phyloP scores from a whole-genome alignment of 2,329 filamentous ascomycete genomes.

The Boeremia lycopersici region DNA sequence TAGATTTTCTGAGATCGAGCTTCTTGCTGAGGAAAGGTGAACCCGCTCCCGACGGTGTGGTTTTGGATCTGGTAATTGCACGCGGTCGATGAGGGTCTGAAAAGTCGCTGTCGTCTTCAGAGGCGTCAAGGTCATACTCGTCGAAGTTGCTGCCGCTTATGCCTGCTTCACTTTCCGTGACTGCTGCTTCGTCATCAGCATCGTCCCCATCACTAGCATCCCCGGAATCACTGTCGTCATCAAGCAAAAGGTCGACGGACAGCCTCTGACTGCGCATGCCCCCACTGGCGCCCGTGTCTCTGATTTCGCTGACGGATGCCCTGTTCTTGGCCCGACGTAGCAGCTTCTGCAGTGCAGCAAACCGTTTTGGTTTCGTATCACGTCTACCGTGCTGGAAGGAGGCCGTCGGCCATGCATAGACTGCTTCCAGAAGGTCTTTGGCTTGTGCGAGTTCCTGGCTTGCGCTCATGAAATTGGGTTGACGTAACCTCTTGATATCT shows the following conservation, averaged over 20 bases:
- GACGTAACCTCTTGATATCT: constrained; percentile 65
- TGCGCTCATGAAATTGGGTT: constrained; percentile 42
- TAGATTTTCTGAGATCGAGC: constrained; percentile 35
- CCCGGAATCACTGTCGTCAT: constrained; percentile 26
- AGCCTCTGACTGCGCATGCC: constrained; percentile 79
- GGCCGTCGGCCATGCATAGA: constrained; percentile 58
- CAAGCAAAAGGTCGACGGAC: constrained; percentile 62
- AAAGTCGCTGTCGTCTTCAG: constrained; percentile 34
- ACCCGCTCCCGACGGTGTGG: constrained; percentile 22
- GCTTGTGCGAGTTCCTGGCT: constrained; percentile 55
- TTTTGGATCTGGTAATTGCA: constrained; percentile 29
- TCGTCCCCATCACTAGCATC: constrained; percentile 43
- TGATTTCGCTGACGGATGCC: constrained; percentile 55
- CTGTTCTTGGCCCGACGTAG: constrained; percentile 65
- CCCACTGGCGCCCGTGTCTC: constrained; percentile 66
- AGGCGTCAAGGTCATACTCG: constrained; percentile 45
- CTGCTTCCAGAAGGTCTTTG: constrained; percentile 51
- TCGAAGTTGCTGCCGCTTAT: constrained; percentile 41
- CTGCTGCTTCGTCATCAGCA: constrained; percentile 37
- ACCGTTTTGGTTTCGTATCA: constrained; percentile 52
- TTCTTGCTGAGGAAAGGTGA: constrained; percentile 35
- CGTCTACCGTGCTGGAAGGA: constrained; percentile 59
- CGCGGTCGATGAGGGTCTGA: constrained; percentile 9
- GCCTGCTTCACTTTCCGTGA: constrained; percentile 38
- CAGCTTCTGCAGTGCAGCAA: constrained; percentile 66